Evolutionary conservation across 768 basidiomycete genomes (phyloP).

Genomic region (Amanita inopinata): DNA sequence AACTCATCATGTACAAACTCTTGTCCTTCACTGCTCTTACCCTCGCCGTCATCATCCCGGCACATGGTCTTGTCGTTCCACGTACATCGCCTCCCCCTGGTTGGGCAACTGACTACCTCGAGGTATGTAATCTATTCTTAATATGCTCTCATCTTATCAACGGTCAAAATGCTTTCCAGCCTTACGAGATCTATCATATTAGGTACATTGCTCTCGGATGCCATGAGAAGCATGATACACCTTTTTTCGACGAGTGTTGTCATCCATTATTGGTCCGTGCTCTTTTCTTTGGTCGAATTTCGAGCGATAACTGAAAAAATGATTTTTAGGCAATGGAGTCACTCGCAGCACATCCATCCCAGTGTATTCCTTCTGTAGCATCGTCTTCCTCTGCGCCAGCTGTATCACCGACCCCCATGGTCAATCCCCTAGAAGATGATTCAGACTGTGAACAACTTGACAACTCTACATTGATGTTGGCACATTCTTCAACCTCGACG

Average conservation of each 20-base stretch:
- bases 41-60: conserved; percentile 29
- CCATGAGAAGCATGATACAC: conserved; percentile 33
- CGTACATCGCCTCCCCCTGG: conserved; percentile 29
- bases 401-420: not conserved
- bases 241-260: conserved; percentile 64
- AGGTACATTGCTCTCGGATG: conserved; percentile 54
- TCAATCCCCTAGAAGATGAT: not conserved
- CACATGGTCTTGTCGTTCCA: conserved; percentile 29
- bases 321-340: conserved; percentile 10
- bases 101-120: conserved; percentile 40
- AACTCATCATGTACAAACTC: conserved; percentile 31
- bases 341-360: conserved; percentile 9
- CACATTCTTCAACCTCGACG: too few species aligned
- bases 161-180: conserved; percentile 21
- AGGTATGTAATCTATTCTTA: conserved; percentile 18
- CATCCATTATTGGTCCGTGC: conserved; percentile 52
- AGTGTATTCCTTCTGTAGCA: conserved; percentile 9
- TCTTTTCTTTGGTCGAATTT: not conserved
- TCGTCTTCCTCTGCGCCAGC: conserved; percentile 2
- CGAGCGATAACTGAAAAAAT: conserved; percentile 2
- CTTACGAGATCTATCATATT: conserved; percentile 45
- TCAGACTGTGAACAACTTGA: conserved; percentile 1
- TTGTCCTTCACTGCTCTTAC: conserved; percentile 33
- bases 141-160: conserved; percentile 6
- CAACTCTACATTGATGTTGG: too few species aligned